Evolutionary conservation across 148 eudicot species (phyloP), one percentile per base, ranked within the genome.

Genomic region (Silene conica): DNA sequence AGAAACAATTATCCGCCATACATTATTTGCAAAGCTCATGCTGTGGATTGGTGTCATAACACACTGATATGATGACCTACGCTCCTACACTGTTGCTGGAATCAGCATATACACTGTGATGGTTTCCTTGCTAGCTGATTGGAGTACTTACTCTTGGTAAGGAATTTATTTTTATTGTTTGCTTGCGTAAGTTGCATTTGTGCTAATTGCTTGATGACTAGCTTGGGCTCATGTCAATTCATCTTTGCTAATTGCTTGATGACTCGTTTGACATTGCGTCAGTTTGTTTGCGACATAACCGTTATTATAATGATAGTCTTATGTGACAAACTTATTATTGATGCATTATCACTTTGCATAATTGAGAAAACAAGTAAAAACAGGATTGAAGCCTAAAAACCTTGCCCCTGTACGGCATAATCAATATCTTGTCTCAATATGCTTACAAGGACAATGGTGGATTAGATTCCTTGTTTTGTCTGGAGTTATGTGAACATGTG

Each of bases 21-120:
- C 81, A 50, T 78, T 92, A 66, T 90, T 88, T 76, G 76, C 87
- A 60, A 82, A 87, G 65, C 80, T 85, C 64, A 72, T 67, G 38
- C 34, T 76, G n/a, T 67, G 64, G 11, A 59, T n/a, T 48, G 43
- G 25, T 62, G 7, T 56, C 65, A 6, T 57, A 20, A 31, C 18
- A 52, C 50, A 61, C 55, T 50, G 43, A 38, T 38, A 38, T 4
- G 43, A 38, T 38, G 43, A 38, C 43, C 43, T 38, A 38, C 7
- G 15, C 69, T 67, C 72, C 48, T 43, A 14, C 61, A 18, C 28
- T 58, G 64, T n/a, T 74, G 70, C 65, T 70, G 60, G 59, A 62
- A 70, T 70, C 26, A n/a, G 45, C 20, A 28, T 73, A 66, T 59
- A 5, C 3, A 28, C 34, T 45, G n/a, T 58, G 25, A 66, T 58